Evolutionary conservation across 495 filamentous ascomycete genomes (phyloP).

Genomic region (Hypoxylon cercidicola): DNA sequence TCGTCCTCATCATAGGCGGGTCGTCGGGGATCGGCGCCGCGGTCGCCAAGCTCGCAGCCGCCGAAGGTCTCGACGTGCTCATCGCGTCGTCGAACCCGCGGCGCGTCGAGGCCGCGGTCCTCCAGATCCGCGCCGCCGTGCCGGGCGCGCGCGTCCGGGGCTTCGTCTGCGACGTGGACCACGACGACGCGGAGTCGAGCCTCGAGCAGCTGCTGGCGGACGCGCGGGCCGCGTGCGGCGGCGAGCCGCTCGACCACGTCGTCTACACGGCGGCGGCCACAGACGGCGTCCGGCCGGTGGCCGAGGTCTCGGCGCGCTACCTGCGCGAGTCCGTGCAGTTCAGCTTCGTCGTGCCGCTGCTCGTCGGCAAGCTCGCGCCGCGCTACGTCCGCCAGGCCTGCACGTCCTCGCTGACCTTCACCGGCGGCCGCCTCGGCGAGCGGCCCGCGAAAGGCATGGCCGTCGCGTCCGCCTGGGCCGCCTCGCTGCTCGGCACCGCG

Average conservation of each 20-base stretch:
- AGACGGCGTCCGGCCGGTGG: constrained; percentile 45
- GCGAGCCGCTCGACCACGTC: constrained; percentile 63
- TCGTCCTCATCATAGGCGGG: constrained; percentile 60
- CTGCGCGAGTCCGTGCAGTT: constrained; percentile 54
- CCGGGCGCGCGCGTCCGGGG: constrained; percentile 48
- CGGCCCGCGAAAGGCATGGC: constrained; percentile 55
- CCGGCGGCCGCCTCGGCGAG: constrained; percentile 53
- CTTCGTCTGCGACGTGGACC: constrained; percentile 57
- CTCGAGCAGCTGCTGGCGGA: constrained; percentile 56
- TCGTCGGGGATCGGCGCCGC: constrained; percentile 62
- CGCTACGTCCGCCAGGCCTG: constrained; percentile 53
- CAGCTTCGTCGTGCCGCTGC: constrained; percentile 56
- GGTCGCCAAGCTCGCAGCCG: constrained; percentile 57
- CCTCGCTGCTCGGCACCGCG: constrained; percentile 51
- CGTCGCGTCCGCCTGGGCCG: constrained; percentile 46
- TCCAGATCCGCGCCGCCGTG: constrained; percentile 47
- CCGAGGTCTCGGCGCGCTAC: constrained; percentile 47
- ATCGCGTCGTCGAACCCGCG: constrained; percentile 58
- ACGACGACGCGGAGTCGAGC: constrained; percentile 54
- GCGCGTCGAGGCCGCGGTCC: constrained; percentile 49
- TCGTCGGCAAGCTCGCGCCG: constrained; percentile 59
- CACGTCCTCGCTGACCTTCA: constrained; percentile 60
- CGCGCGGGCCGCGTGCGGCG: constrained; percentile 16
- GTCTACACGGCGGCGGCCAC: constrained; percentile 63
- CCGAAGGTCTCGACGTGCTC: constrained; percentile 56